Percentiles rank a stretch among this genome's conserved stretches.
Conservation (phyloP, 2,329 filamentous ascomycete species). For the Byssothecium circinans region DNA sequence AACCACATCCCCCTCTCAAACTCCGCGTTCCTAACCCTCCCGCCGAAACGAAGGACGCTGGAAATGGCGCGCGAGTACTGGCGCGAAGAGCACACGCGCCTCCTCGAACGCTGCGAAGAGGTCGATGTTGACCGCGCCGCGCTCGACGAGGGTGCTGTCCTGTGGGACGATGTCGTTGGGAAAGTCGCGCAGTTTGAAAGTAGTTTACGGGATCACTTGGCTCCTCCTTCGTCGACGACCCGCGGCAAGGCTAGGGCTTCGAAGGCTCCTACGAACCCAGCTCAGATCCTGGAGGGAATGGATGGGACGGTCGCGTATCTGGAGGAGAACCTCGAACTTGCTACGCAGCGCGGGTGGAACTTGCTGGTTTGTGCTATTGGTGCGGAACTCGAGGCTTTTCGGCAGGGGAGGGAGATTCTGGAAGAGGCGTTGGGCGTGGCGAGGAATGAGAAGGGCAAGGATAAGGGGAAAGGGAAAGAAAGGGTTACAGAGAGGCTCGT, state of each 20-base stretch:
- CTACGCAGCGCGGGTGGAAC: conserved; percentile 69
- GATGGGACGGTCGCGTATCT: conserved; percentile 58
- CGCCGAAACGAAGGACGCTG: conserved; percentile 66
- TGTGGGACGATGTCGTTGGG: conserved; percentile 67
- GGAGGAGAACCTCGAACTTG: conserved; percentile 56
- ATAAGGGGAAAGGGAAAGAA: conserved; percentile 33
- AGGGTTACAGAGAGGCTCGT: conserved; percentile 17
- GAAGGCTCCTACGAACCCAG: too few relatives aligned
- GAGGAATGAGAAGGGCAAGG: too few relatives aligned
- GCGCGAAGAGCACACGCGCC: conserved; percentile 61
- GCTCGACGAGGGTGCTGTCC: conserved; percentile 64
- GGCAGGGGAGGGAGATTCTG: conserved; percentile 62
- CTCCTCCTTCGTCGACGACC: conserved; percentile 13
- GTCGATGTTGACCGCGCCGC: conserved; percentile 66
- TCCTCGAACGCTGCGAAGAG: conserved; percentile 58
- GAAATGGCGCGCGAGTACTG: conserved; percentile 74
- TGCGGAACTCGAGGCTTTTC: conserved; percentile 70
- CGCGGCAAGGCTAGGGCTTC: too few relatives aligned
- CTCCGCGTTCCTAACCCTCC: conserved; percentile 60
- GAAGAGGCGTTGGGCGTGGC: conserved; percentile 40
- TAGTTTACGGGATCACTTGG: conserved; percentile 60
- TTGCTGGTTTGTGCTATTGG: conserved; percentile 74
- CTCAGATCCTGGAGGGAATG: conserved; percentile 51
- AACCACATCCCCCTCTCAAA: conserved; percentile 30
- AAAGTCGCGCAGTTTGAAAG: conserved; percentile 67